Base-by-base conservation (phyloP, 2,329 filamentous ascomycete species). In the Alternaria burnsii region DNA sequence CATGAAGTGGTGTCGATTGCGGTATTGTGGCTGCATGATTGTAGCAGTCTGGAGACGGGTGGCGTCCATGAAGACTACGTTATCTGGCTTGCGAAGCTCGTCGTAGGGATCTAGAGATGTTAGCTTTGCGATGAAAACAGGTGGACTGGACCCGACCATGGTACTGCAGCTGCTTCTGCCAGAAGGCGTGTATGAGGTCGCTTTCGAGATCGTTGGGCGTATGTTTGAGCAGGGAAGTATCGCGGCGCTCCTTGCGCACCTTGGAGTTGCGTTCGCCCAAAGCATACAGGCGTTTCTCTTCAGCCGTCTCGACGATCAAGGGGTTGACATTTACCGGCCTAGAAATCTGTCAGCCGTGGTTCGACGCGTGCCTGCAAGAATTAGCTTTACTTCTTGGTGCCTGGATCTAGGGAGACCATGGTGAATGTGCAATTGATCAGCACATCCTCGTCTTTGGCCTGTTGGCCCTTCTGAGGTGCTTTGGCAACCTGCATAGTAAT, bases 11-110 rank as follows among this genome's bases (percentile, higher is more conserved):
- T 92, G 89, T 2, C 88, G 79, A 75, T 90, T 90, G 48, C 88
- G 85, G 74, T 88, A 86, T 75, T 91, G 89, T 0, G 90, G 90
- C 73, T 92, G 89, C 90, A 92, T 92, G 66, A 93, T 91, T 68
- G 85, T 86, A 11, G 90, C 88, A 2, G 88, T 88, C 69, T 86
- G 85, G 32, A 92, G 84, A 34, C 82, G 81, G 1, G 88, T 87
- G 66, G 85, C 84, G 62, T 87, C 82, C 84, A 92, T 91, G 70
- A 84, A 85, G 38, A 85, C 78, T 3, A 86, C 84, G 65, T 89
- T 88, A 34, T 80, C 70, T 7, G 88, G 88, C 69, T 86, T 84
- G 41, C 82, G 78, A 6, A 83, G 72, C 0, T 84, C 76, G 46
- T 84, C 82, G 66, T 86, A 85, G 11, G 87, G 86, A 66, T 89